phyloP scores from a whole-genome alignment of 2,329 filamentous ascomycete genomes.

The Fusarium staphyleae region DNA sequence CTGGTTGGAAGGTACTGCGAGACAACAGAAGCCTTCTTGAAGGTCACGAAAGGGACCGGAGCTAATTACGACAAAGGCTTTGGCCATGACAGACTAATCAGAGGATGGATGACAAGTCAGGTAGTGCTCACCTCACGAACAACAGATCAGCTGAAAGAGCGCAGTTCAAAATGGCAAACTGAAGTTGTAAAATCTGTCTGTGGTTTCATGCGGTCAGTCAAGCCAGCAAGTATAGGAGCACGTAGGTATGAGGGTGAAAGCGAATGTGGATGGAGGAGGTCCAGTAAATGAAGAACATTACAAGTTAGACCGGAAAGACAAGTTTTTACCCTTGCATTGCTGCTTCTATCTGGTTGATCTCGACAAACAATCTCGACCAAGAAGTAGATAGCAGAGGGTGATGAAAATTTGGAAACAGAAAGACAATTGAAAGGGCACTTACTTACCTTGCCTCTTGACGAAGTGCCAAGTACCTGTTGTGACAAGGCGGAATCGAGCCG shows the following conservation, averaged over 20 bases:
- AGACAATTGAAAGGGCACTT: no score
- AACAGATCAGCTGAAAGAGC: slow-evolving; percentile 44
- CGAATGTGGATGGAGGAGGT: neutral
- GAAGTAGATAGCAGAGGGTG: neutral
- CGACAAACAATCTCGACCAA: neutral
- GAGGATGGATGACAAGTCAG: neutral
- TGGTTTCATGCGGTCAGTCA: neutral
- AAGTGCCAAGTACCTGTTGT: slow-evolving; percentile 42
- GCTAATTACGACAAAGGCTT: neutral
- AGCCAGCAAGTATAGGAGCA: neutral
- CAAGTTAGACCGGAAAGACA: no score
- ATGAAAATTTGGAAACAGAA: no score
- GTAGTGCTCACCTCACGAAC: slow-evolving; percentile 37
- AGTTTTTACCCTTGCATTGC: no score
- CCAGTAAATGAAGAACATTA: neutral
- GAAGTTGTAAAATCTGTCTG: slow-evolving; percentile 41
- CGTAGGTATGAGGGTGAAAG: neutral
- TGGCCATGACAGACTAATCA: neutral
- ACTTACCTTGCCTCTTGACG: slow-evolving; percentile 41
- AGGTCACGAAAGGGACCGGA: neutral
- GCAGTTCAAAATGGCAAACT: slow-evolving; percentile 44
- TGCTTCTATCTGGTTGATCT: neutral
- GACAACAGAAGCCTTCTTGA: neutral
- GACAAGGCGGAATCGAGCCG: slow-evolving; percentile 38
- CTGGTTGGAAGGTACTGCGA: neutral